phyloP scores from a whole-genome alignment of 148 eudicot species.

The Rhododendron vialii region DNA sequence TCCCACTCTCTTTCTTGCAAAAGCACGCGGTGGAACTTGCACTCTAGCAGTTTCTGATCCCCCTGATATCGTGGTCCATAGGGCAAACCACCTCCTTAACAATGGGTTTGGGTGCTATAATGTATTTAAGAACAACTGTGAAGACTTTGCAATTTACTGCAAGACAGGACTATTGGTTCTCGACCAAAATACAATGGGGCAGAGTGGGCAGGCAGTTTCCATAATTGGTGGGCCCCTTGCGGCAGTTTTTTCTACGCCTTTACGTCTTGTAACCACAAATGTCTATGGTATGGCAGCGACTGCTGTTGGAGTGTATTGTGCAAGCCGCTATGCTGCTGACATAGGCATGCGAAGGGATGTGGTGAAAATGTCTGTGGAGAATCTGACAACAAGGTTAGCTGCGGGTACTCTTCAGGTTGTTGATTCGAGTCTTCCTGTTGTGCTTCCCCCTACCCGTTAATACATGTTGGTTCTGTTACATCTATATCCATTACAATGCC shows the following conservation, averaged over 20 bases:
- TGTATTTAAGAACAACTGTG: constrained; percentile 4
- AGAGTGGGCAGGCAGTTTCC: constrained; percentile 7
- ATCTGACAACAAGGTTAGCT: constrained; percentile 1
- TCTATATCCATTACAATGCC: neutral
- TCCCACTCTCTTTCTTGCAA: constrained; percentile 7
- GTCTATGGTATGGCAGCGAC: neutral
- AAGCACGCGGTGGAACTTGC: constrained; percentile 7
- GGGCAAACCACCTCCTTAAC: constrained; percentile 4
- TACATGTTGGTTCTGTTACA: neutral
- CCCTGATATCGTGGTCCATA: neutral
- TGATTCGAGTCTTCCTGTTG: neutral
- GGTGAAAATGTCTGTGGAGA: neutral
- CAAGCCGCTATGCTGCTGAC: neutral
- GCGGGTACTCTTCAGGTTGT: constrained; percentile 5
- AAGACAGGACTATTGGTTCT: constrained; percentile 9
- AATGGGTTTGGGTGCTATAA: constrained; percentile 7
- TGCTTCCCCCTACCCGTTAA: neutral
- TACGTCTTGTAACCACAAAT: neutral
- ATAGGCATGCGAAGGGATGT: neutral
- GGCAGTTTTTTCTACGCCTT: neutral
- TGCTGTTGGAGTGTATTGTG: neutral
- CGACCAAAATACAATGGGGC: neutral
- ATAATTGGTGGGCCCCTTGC: constrained; percentile 2
- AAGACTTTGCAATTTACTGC: constrained; percentile 10
- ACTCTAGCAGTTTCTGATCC: neutral